These are phyloP conservation scores for Porogramme epimiltina DNA, from an alignment of 1,284 basidiomycete species.

Conservation along the genomic window DNA sequence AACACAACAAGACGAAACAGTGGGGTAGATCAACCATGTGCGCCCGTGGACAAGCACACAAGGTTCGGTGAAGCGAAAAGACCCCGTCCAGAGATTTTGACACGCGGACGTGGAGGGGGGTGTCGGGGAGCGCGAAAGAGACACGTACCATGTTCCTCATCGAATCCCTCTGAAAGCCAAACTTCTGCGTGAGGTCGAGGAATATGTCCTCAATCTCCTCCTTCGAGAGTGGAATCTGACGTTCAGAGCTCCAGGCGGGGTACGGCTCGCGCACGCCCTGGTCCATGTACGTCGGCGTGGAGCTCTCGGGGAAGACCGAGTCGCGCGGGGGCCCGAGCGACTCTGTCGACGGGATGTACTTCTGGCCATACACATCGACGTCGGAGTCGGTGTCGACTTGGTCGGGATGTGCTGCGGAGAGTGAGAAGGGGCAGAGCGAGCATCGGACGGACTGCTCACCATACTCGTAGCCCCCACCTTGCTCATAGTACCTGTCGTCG, in stretches of 20 bases:
- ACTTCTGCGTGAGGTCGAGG: conserved; percentile 97
- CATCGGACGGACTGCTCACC: conserved; percentile 14
- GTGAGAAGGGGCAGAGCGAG: conserved; percentile 24
- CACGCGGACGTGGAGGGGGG: no score
- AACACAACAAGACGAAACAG: no score
- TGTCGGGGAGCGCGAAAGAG: not conserved
- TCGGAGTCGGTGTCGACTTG: conserved; percentile 73
- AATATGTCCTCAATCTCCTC: conserved; percentile 99
- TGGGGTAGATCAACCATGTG: no score
- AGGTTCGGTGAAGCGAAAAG: no score
- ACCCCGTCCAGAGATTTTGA: no score
- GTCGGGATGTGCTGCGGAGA: conserved; percentile 45
- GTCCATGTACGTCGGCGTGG: conserved; percentile 64
- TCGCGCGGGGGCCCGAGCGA: conserved; percentile 62
- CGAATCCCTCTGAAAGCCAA: conserved; percentile 94
- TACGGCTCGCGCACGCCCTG: conserved; percentile 74
- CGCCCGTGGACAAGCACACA: no score
- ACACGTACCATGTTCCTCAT: conserved; percentile 85
- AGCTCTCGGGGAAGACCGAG: conserved; percentile 63
- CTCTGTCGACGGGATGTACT: conserved; percentile 71
- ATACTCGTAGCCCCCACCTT: conserved; percentile 33
- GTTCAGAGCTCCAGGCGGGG: conserved; percentile 91
- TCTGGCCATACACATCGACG: conserved; percentile 68
- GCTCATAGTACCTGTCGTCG: conserved; percentile 65
- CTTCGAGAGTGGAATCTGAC: conserved; percentile 94